Evolutionary conservation across 1,284 basidiomycete genomes (phyloP), one percentile per base, ranked within the genome.

Genomic region (Clitocybe nebularis): DNA sequence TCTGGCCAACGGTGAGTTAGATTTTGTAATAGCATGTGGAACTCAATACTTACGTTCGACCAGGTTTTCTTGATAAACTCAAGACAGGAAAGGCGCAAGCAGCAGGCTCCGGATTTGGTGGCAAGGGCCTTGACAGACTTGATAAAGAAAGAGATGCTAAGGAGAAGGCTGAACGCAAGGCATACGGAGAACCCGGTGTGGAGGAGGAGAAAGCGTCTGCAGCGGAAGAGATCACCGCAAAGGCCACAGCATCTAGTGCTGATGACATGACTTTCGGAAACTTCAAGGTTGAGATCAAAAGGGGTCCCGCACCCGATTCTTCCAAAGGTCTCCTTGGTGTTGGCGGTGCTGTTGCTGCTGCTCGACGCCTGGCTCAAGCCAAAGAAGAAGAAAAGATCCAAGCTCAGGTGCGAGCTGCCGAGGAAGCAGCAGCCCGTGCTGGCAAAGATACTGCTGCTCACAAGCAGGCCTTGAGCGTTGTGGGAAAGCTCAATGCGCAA

Each of bases 141-240:
- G 96, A 99, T 59, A 87, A 88, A 56, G 93, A 96, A 51, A 88
- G 96, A 43, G 93, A 98, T 52, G 89, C 90, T 30, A 91, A 89
- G 59, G 91, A 92, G 60, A 89, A 83, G 53, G 91, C 90, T 2
- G 91, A 96, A 57, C 89, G 92, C 43, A 89, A 92, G 56, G 89
- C 89, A 1, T 94, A 93, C 49, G 91, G 90, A 40, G 93, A 93
- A 60, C 83, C 82, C 7, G 59, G 60, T 30, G 60, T 57, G 7
- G 87, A 87, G 45, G 84, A 85, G 53, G 81, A 86, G 54, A 72
- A 74, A 45, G 63, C 68, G 13, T 62, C 74, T 19, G 52, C 70
- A n/a, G 55, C 77, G 34, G 73, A 74, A 43, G 61, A 63, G 44
- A 61, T 59, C 34, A 62, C 69, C 24, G 66, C 69, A 44, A 70